A percentile compares a stretch with the other conserved stretches of the same genome.
These are phyloP conservation scores for Suillus paluster DNA, from an alignment of 768 basidiomycete genomes.

Conservation along the genomic window DNA sequence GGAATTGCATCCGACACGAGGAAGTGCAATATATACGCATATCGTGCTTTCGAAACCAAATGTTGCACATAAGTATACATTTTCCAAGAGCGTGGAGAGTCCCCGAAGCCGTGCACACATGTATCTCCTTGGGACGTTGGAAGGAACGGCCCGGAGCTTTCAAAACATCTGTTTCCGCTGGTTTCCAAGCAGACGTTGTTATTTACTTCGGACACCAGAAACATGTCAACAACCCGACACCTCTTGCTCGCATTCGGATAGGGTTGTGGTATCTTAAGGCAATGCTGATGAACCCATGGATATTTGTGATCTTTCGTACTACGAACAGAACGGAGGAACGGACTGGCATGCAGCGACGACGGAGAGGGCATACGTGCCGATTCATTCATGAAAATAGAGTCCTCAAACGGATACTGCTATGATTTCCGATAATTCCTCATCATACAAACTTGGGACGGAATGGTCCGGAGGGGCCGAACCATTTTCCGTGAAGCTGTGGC, in stretches of 20 bases:
- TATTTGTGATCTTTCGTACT: not conserved
- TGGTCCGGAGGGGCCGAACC: conserved; percentile 52
- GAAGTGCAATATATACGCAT: no score
- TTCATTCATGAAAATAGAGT: not conserved
- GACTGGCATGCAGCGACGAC: not conserved
- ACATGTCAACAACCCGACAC: no score
- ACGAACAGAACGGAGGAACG: not conserved
- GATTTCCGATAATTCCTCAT: conserved; percentile 4
- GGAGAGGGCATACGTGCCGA: not conserved
- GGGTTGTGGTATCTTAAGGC: not conserved
- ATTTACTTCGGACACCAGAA: not conserved
- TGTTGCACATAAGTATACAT: no score
- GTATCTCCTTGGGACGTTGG: no score
- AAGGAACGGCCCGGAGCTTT: not conserved
- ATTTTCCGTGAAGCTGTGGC: conserved; percentile 42
- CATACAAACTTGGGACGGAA: conserved; percentile 42
- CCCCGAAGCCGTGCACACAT: no score
- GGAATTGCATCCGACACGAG: no score
- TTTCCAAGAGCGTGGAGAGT: no score
- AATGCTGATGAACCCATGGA: not conserved
- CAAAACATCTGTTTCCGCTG: not conserved
- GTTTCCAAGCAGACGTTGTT: not conserved
- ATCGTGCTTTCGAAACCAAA: no score
- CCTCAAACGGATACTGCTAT: not conserved
- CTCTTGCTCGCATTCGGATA: not conserved